Conservation (phyloP, 2,329 filamentous ascomycete genomes). For the Gnomoniopsis smithogilvyi region DNA sequence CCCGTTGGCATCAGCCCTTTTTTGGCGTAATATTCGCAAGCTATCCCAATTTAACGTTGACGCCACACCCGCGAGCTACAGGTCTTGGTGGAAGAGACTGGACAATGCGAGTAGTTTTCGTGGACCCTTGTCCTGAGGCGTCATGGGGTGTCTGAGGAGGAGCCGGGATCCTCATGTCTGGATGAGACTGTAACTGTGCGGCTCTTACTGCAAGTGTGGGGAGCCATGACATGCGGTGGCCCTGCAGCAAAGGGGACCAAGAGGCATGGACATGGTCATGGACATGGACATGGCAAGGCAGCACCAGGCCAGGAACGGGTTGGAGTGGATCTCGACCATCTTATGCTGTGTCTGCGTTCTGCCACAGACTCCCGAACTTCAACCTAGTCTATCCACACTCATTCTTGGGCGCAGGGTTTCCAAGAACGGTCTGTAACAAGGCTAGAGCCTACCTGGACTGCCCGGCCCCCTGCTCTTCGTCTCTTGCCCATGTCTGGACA, state of each 20-base stretch:
- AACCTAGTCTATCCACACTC: slow-evolving; percentile 11
- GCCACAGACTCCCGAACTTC: slow-evolving; percentile 13
- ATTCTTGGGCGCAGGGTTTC: slow-evolving; percentile 12
- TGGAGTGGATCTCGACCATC: slow-evolving; percentile 13
- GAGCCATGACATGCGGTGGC: slow-evolving; percentile 7
- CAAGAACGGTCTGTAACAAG: slow-evolving; percentile 36
- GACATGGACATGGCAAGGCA: slow-evolving; percentile 1
- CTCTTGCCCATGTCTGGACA: slow-evolving; percentile 31
- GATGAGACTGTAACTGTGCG: slow-evolving; percentile 16
- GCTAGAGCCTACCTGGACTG: slow-evolving; percentile 34
- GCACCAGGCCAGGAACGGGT: slow-evolving; percentile 11
- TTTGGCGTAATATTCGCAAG: too few relatives aligned
- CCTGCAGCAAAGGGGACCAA: background rate
- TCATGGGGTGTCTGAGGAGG: slow-evolving; percentile 1
- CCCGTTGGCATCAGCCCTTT: background rate
- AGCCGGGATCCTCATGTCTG: slow-evolving; percentile 16
- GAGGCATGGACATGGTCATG: background rate
- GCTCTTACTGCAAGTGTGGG: slow-evolving; percentile 13
- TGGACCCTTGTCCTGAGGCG: slow-evolving; percentile 12
- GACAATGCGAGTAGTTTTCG: background rate
- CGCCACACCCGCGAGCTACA: slow-evolving; percentile 13
- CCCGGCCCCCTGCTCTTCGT: slow-evolving; percentile 28
- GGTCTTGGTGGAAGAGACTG: background rate
- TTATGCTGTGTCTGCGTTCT: slow-evolving; percentile 7
- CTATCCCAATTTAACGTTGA: slow-evolving; percentile 10